Base-by-base conservation (phyloP, 176 grass and related monocot genomes). In the Pontederia crassipes region DNA sequence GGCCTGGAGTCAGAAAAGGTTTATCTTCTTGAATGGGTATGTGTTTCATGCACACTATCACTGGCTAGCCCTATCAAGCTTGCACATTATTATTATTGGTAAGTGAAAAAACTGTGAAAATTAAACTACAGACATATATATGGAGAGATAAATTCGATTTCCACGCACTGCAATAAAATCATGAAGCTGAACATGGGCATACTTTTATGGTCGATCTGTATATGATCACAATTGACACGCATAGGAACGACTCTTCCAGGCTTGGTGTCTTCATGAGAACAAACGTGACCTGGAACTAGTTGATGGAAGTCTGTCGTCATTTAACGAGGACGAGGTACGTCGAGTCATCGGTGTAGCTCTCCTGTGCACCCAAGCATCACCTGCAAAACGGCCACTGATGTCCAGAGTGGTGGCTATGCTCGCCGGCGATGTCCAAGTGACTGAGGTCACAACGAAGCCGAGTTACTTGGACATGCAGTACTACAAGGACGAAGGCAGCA, bases 21-120 rank as follows among this genome's bases (percentile, higher is more conserved):
- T 28, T 74, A 78, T 54, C 62, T 83, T 45, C 80, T 83, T 32
- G 75, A 78, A 17, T 77, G 64, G 75, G 80, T 83, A 74, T 1
- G 52, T 47, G 32, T 26, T 1, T 14, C 2, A 17, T 0, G 14
- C 5, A n/a, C 51, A 54, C 14, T 15, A 54, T 12, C 12, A 54
- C 14, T 54, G 14, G 14, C 51, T 54, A 8, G 6, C n/a, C 12
- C 51, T 15, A 6, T 15, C 12, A 12, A 1, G n/a, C 51, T 15
- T 16, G 14, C 28, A 35, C 8, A 45, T 14, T 10, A 59, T 29
- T 14, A 24, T 24, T 24, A 24, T 24, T 24, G 20, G 20, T 24
- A 24, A 24, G 20, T 24, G 20, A 24, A 24, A 24, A 26, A 14
- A 59, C 15, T 57, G 2, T 20, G 24, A 10, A 57, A 20, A 57